Evolutionary conservation across 148 eudicot genomes (phyloP), one percentile per base, ranked within the genome.

Genomic region (Diospyros kaki): DNA sequence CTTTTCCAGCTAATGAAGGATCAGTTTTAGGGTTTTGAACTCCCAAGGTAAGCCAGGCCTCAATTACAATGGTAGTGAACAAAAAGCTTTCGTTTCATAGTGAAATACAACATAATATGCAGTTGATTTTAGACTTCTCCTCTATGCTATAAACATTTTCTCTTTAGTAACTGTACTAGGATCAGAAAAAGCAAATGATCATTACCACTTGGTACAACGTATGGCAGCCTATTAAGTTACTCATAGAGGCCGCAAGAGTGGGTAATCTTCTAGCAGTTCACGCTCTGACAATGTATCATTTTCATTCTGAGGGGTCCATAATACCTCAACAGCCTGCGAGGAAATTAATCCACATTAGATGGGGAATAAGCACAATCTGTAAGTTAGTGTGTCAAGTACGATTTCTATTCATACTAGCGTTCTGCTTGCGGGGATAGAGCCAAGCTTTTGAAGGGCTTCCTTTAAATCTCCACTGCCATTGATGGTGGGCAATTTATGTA

Each of bases 251-350:
- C 85, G 87, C 83, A 92, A 68, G 4, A 89, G 81, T 2, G 92
- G 82, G 84, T 92, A 92, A 80, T 92, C 97, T 84, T 90, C 88
- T 51, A 90, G 90, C 72, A 89, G 72, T 75, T 92, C 89, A 64
- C 90, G 81, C 79, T 92, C 94, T 2, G 97, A 84, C 74, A 92
- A 77, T 15, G 92, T 85, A 66, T 92, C 97, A 13, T 84, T 82
- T 79, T 88, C 91, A 64, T 87, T 82, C 76, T 88, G 97, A 60
- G 94, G 97, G 45, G 97, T 92, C 94, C 97, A 92, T 61, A 92
- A 86, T 55, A 89, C 89, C 88, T 91, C 97, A 39, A 89, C 93
- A 7, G 93, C 97, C 93, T 89, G 90, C 76, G 77, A 55, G 46
- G 48, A 62, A 67, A 68, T 17, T 43, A 69, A 17, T 42, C 9